Conservation (phyloP, 2,329 filamentous ascomycete species). For the Pseudogymnoascus sp. region DNA sequence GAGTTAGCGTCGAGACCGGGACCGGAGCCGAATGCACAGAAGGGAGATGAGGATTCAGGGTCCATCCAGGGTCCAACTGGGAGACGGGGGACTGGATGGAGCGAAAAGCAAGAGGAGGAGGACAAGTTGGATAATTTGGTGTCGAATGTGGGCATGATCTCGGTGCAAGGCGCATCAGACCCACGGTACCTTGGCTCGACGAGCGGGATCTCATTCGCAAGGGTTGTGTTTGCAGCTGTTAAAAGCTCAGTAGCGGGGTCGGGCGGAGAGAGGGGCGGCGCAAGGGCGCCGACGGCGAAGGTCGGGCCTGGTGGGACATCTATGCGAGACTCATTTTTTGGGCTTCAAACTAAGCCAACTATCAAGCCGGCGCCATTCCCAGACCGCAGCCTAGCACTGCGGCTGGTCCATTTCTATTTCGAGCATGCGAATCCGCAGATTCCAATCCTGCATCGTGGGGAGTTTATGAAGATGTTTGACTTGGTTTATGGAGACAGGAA, state of each 20-base stretch:
- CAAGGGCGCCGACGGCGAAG: constrained; percentile 32
- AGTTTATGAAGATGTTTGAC: constrained; percentile 86
- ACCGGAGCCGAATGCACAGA: constrained; percentile 21
- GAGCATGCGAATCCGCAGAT: constrained; percentile 96
- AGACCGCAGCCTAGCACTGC: constrained; percentile 62
- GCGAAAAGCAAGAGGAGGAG: constrained; percentile 46
- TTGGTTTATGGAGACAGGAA: constrained; percentile 63
- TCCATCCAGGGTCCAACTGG: constrained; percentile 11
- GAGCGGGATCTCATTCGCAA: constrained; percentile 87
- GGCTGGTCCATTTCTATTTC: constrained; percentile 79
- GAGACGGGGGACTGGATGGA: constrained; percentile 24
- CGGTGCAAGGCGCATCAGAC: constrained; percentile 70
- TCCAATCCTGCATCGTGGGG: constrained; percentile 78
- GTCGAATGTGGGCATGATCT: constrained; percentile 66
- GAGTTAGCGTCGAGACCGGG: constrained; percentile 47
- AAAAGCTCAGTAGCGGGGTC: constrained; percentile 64
- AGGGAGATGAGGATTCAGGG: background rate
- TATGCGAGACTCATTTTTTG: constrained; percentile 95
- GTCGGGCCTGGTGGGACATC: constrained; percentile 54
- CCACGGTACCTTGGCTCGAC: constrained; percentile 76
- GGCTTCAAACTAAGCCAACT: constrained; percentile 82
- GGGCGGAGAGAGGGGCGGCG: constrained; percentile 55
- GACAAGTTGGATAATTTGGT: constrained; percentile 59
- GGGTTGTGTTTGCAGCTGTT: constrained; percentile 89
- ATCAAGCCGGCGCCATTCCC: constrained; percentile 84